Evolutionary conservation across 2,329 filamentous ascomycete species (phyloP), one percentile per base, ranked within the genome.

Genomic region (Ophiostoma sp.): DNA sequence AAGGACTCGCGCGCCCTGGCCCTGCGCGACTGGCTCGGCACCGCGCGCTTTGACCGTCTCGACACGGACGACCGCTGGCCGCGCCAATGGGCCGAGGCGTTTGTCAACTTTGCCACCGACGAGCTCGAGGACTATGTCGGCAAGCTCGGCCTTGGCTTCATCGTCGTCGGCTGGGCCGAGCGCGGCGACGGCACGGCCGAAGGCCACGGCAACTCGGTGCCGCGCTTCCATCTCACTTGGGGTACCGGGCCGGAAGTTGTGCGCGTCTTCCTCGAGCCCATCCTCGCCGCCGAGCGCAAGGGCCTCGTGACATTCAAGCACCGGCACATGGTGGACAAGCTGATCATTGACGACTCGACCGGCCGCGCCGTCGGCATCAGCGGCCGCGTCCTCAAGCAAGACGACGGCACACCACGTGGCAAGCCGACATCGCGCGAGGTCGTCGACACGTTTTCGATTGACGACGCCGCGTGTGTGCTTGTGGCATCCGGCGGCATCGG

Each of bases 201-300:
- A 4, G 85, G 85, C 2, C 85, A 87, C 73, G 86, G 86, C 5
- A 88, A 88, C 74, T 84, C 84, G 12, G 85, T 88, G 1, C 86
- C 86, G 2, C 75, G 86, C n/a, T 88, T 88, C 73, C 85, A 88
- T 73, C 69, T 87, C 42, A 83, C 83, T 0, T 88, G 85, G 86
- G 85, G 86, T 2, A 83, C 84, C 0, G 86, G 86, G 0, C 85
- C 85, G 4, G 85, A 87, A 74, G 79, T 87, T 0, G 85, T 88
- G 66, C 78, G 83, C 16, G 78, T 85, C 3, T 88, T 88, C 72
- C 78, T 76, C 2, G 84, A 87, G 66, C 86, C 86, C 1, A 84
- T 87, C 3, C 74, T 78, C 68, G 80, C 77, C 69, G 84, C 84
- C 0, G 84, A 80, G 47, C 78, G 81, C 73, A 81, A 81, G 66